Percentiles rank a stretch among this genome's conserved stretches.
phyloP scores from a whole-genome alignment of 176 grass and related monocot species.

The Oryza rufipogon region DNA sequence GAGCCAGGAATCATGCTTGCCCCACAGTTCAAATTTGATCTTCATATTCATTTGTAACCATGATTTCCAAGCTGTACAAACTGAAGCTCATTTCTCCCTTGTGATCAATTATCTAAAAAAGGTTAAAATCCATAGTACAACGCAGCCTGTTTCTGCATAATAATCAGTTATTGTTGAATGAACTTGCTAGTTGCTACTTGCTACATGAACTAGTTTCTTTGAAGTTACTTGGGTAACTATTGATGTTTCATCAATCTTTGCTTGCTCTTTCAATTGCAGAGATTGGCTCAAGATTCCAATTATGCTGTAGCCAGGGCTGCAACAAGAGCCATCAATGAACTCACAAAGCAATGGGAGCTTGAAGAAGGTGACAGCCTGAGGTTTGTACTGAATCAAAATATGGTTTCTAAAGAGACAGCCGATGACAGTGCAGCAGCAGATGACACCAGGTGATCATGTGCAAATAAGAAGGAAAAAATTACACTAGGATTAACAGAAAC shows the following conservation, averaged over 20 bases:
- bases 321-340: constrained; percentile 79
- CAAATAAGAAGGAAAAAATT: constrained; percentile 9
- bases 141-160: background rate
- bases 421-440: constrained; percentile 37
- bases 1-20: background rate
- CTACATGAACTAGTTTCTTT: background rate
- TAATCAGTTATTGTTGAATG: background rate
- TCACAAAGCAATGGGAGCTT: constrained; percentile 90
- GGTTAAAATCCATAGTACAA: background rate
- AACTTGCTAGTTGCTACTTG: background rate
- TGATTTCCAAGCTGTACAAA: constrained; percentile 9
- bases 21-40: background rate
- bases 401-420: constrained; percentile 26
- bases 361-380: constrained; percentile 93
- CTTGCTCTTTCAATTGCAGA: constrained; percentile 49
- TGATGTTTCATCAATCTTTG: constrained; percentile 5
- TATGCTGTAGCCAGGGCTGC: constrained; percentile 73
- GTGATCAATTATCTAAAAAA: constrained; percentile 11
- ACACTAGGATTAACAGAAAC: background rate
- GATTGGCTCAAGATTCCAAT: constrained; percentile 89
- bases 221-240: background rate
- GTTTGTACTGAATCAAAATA: constrained; percentile 74
- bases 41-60: constrained; percentile 9
- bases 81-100: background rate
- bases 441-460: constrained; percentile 14